Evolutionary conservation across 23 red algal species (phyloP).

Genomic region (Agarophyton chilense): DNA sequence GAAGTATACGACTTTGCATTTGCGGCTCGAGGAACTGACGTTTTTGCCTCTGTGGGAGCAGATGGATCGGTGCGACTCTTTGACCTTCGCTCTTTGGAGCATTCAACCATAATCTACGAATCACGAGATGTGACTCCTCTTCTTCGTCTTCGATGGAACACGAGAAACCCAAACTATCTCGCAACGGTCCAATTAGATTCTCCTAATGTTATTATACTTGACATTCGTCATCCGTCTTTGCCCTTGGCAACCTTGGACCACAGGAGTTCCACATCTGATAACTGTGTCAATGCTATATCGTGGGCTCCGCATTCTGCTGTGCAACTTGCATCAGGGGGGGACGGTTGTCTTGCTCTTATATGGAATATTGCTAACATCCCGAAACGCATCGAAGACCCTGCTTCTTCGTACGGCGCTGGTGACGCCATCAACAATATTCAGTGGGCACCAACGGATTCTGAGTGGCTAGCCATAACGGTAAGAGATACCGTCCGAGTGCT

Average conservation of each 20-base stretch:
- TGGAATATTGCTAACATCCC: slow-evolving; percentile 91
- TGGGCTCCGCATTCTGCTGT: slow-evolving; percentile 88
- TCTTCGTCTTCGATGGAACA: slow-evolving; percentile 94
- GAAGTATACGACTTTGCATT: slow-evolving; percentile 99
- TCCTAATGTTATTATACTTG: slow-evolving; percentile 72
- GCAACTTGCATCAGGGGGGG: slow-evolving; percentile 78
- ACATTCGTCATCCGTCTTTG: slow-evolving; percentile 92
- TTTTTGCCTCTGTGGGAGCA: slow-evolving; percentile 93
- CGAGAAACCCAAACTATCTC: slow-evolving; percentile 83
- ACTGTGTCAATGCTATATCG: slow-evolving; percentile 81
- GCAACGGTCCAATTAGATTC: slow-evolving; percentile 70
- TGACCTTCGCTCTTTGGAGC: slow-evolving; percentile 90
- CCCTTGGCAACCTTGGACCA: slow-evolving; percentile 78
- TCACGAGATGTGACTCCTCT: slow-evolving; percentile 74
- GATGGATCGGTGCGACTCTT: slow-evolving; percentile 96
- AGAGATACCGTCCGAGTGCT: slow-evolving; percentile 17
- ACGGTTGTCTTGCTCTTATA: slow-evolving; percentile 75
- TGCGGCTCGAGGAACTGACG: slow-evolving; percentile 73
- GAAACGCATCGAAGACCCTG: slow-evolving; percentile 61
- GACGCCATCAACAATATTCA: slow-evolving; percentile 73
- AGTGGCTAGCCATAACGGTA: slow-evolving; percentile 71
- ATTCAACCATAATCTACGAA: slow-evolving; percentile 96
- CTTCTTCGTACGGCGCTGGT: slow-evolving; percentile 76
- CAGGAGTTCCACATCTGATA: slow-evolving; percentile 37
- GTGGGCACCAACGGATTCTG: slow-evolving; percentile 69